These are phyloP conservation scores for Fusarium albosuccineum DNA, from an alignment of 2,329 filamentous ascomycete species.

Conservation along the genomic window DNA sequence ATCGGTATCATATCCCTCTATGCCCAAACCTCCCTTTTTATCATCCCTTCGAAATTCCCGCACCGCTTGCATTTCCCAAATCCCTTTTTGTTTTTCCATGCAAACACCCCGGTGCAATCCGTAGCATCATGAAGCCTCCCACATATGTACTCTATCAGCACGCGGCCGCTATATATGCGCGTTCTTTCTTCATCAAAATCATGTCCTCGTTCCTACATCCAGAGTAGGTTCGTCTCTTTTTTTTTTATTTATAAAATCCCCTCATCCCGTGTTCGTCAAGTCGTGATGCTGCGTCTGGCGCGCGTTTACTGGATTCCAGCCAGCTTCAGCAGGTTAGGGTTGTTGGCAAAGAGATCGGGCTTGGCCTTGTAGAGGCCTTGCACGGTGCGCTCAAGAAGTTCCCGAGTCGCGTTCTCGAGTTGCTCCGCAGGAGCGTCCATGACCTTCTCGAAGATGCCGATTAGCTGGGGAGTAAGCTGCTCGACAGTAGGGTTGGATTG, in stretches of 20 bases:
- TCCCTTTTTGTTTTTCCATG: constrained; percentile 24
- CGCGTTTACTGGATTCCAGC: constrained; percentile 46
- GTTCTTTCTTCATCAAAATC: constrained; percentile 44
- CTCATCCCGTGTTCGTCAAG: constrained; percentile 32
- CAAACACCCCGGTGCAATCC: constrained; percentile 11
- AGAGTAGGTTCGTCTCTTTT: constrained; percentile 29
- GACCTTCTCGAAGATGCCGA: constrained; percentile 80
- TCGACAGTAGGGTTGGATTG: constrained; percentile 77
- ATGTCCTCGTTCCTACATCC: constrained; percentile 33
- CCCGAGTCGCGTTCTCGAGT: constrained; percentile 78
- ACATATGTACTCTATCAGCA: constrained; percentile 44
- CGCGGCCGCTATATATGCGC: constrained; percentile 28
- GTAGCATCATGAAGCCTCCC: constrained; percentile 21
- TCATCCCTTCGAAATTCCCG: constrained; percentile 3
- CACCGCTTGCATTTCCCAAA: constrained; percentile 19
- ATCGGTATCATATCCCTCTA: constrained; percentile 39
- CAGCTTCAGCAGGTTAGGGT: constrained; percentile 49
- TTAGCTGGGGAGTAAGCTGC: constrained; percentile 76
- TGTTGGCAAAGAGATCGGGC: constrained; percentile 50
- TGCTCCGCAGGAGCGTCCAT: constrained; percentile 80
- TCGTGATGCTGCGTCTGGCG: constrained; percentile 24
- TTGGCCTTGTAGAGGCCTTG: constrained; percentile 57
- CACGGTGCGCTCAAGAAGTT: constrained; percentile 75
- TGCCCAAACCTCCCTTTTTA: constrained; percentile 10
- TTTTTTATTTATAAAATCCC: constrained; percentile 21